Evolutionary conservation across 352 stramenopile species (phyloP).

Genomic region (Phytophthora sojae): DNA sequence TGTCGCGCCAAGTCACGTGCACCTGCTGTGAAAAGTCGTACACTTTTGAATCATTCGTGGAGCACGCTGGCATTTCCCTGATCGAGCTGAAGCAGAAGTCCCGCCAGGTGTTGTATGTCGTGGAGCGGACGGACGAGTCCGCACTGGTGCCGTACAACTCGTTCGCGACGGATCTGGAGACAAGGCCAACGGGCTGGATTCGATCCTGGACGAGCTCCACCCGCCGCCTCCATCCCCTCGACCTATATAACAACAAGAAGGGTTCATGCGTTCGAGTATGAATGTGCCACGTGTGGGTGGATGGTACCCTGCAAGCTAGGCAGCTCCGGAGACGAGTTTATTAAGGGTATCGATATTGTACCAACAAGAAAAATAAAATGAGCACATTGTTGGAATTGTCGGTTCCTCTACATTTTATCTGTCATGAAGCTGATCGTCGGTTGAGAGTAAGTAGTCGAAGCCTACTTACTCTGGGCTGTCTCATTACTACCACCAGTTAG

Average conservation of each 20-base stretch:
- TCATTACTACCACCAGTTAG: background rate
- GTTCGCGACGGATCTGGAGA: constrained; percentile 24
- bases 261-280: background rate
- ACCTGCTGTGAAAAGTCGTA: constrained; percentile 29
- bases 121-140: constrained; percentile 30
- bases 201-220: constrained; percentile 13
- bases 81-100: constrained; percentile 18
- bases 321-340: background rate
- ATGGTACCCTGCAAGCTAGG: background rate
- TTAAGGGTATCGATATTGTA: background rate
- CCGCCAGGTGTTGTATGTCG: constrained; percentile 32
- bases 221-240: constrained; percentile 6
- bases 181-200: constrained; percentile 1
- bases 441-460: too few species aligned
- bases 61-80: constrained; percentile 34
- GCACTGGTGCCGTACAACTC: constrained; percentile 29
- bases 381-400: background rate
- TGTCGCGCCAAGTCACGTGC: constrained; percentile 17
- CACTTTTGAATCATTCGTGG: constrained; percentile 28
- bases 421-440: too few species aligned
- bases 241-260: background rate
- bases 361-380: background rate
- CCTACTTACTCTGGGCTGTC: too few species aligned
- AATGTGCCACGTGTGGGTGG: background rate
- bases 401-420: background rate